Conservation (phyloP, 495 filamentous ascomycete genomes). For the Hypoxylon crocopeplum region DNA sequence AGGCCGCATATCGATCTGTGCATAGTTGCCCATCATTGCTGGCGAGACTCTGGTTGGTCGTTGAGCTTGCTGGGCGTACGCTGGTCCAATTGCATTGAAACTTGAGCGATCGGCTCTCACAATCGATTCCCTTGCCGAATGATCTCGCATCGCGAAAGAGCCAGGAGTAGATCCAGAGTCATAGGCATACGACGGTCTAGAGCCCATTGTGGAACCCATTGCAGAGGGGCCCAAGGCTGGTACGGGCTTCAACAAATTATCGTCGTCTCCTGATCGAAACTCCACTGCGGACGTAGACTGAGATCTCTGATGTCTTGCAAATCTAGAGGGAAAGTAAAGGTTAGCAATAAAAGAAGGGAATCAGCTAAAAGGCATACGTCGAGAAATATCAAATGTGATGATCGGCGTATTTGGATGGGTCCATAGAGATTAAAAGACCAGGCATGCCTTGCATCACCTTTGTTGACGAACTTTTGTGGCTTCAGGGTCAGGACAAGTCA, state of each 20-base stretch:
- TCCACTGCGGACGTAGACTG: conserved; percentile 25
- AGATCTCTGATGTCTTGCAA: conserved; percentile 28
- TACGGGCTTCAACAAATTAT: conserved; percentile 18
- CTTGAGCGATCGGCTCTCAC: conserved; percentile 27
- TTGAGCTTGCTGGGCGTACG: conserved; percentile 24
- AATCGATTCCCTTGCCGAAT: conserved; percentile 1
- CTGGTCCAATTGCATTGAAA: conserved; percentile 26
- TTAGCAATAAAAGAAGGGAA: conserved; percentile 28
- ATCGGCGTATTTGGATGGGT: conserved; percentile 38
- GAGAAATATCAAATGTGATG: conserved; percentile 25
- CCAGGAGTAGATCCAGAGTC: conserved; percentile 26
- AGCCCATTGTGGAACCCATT: conserved; percentile 24
- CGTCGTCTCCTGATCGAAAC: conserved; percentile 24
- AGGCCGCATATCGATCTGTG: conserved; percentile 39
- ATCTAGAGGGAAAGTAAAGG: conserved; percentile 23
- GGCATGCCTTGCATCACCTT: conserved; percentile 32
- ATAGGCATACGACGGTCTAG: conserved; percentile 15
- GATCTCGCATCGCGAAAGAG: conserved; percentile 19
- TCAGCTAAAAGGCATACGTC: conserved; percentile 16
- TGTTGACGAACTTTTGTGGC: conserved; percentile 19
- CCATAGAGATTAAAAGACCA: conserved; percentile 37
- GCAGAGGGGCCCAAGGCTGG: conserved; percentile 1
- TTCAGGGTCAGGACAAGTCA: conserved; percentile 5
- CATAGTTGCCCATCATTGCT: conserved; percentile 40
- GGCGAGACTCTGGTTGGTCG: conserved; percentile 24